Percentiles rank a stretch among this genome's conserved stretches.
These are phyloP conservation scores for Stagonosporopsis rhizophila DNA, from an alignment of 2,329 filamentous ascomycete genomes.

Conservation along the genomic window DNA sequence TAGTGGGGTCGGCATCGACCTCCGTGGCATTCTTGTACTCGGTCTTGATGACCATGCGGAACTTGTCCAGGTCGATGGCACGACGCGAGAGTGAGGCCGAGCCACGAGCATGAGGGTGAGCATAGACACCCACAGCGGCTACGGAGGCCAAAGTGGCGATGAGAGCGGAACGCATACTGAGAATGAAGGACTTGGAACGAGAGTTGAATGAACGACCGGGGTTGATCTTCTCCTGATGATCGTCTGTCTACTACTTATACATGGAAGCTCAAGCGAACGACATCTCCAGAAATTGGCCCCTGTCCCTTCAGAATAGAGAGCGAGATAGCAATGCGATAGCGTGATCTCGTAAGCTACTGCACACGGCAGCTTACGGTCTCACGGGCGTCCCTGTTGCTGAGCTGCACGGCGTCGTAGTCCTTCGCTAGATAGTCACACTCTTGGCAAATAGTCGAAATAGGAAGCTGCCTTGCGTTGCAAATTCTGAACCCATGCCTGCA, in stretches of 20 bases:
- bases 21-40: slow-evolving; percentile 32
- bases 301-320: slow-evolving; percentile 3
- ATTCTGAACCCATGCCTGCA: slow-evolving; percentile 7
- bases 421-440: slow-evolving; percentile 10
- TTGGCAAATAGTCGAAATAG: slow-evolving; percentile 16
- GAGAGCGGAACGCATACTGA: slow-evolving; percentile 41
- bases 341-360: slow-evolving; percentile 15
- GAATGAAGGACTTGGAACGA: slow-evolving; percentile 22
- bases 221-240: slow-evolving; percentile 8
- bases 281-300: slow-evolving; percentile 12
- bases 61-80: slow-evolving; percentile 42
- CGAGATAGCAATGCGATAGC: slow-evolving; percentile 11
- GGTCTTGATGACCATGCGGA: slow-evolving; percentile 38
- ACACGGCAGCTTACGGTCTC: slow-evolving; percentile 15
- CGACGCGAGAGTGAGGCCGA: slow-evolving; percentile 26
- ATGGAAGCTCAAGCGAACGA: slow-evolving; percentile 3
- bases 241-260: slow-evolving; percentile 14
- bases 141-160: slow-evolving; percentile 40
- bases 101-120: slow-evolving; percentile 30
- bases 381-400: slow-evolving; percentile 7
- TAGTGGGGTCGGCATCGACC: slow-evolving; percentile 18
- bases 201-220: slow-evolving; percentile 22
- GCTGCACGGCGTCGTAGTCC: slow-evolving; percentile 11
- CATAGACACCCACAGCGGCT: slow-evolving; percentile 32
- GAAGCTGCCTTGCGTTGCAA: slow-evolving; percentile 12